Conservation (phyloP, 306 rosid species). For the Gastrolobium villosum region DNA sequence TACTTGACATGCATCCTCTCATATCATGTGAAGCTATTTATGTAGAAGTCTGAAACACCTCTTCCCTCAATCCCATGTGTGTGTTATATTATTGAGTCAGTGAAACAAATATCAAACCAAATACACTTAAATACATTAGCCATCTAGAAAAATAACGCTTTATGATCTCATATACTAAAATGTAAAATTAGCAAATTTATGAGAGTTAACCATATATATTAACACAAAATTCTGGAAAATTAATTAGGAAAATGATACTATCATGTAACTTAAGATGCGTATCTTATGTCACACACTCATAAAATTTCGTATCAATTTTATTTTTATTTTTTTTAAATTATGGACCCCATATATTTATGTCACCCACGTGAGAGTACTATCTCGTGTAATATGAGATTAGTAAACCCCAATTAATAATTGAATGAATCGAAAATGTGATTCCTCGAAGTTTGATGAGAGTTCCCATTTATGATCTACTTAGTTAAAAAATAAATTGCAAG, state of each 20-base stretch:
- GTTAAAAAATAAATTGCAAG: background rate
- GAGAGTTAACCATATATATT: background rate
- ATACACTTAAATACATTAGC: background rate
- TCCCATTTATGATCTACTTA: background rate
- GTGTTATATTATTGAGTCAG: background rate
- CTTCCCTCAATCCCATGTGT: background rate
- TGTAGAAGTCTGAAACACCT: background rate
- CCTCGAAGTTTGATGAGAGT: background rate
- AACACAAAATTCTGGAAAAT: background rate
- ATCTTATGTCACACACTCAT: too few relatives aligned
- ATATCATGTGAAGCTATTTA: constrained; percentile 50
- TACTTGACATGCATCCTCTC: constrained; percentile 16
- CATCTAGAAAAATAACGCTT: background rate
- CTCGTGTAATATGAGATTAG: too few relatives aligned
- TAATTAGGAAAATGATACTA: too few relatives aligned
- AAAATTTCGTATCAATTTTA: too few relatives aligned
- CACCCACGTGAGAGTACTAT: too few relatives aligned
- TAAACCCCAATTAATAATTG: too few relatives aligned
- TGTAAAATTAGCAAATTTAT: background rate
- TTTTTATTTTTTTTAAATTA: too few relatives aligned
- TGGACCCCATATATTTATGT: too few relatives aligned
- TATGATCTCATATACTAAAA: background rate
- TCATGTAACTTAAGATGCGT: too few relatives aligned
- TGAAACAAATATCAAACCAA: background rate
- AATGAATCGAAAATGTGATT: background rate